These are phyloP conservation scores for Diplodia mutila DNA, from an alignment of 2,329 filamentous ascomycete species.

Conservation along the genomic window DNA sequence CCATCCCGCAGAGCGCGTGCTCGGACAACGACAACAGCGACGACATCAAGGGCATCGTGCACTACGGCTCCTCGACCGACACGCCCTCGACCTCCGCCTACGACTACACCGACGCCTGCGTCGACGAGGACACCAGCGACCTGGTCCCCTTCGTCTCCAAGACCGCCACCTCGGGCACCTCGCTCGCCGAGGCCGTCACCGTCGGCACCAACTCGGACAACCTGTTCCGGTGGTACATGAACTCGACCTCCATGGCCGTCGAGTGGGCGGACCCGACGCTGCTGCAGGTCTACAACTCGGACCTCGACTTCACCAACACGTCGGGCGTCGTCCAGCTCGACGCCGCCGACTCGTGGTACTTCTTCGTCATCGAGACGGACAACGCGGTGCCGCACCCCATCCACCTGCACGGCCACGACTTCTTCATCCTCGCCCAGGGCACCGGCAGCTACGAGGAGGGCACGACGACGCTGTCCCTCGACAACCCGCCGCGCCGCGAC, in stretches of 20 bases:
- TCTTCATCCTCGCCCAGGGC: constrained; percentile 42
- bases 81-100: constrained; percentile 9
- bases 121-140: constrained; percentile 28
- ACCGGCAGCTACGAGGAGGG: constrained; percentile 34
- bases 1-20: constrained; percentile 21
- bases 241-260: constrained; percentile 40
- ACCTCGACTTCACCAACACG: constrained; percentile 28
- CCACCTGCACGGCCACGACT: constrained; percentile 47
- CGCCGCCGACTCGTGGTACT: constrained; percentile 28
- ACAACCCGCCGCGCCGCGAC: constrained; percentile 46
- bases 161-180: constrained; percentile 4
- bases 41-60: constrained; percentile 25
- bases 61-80: constrained; percentile 19
- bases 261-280: constrained; percentile 45
- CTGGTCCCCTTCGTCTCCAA: constrained; percentile 45
- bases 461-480: constrained; percentile 37
- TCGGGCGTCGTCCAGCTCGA: constrained; percentile 42
- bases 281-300: constrained; percentile 39
- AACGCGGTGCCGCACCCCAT: constrained; percentile 46
- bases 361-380: constrained; percentile 24
- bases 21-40: constrained; percentile 25
- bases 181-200: constrained; percentile 15
- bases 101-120: constrained; percentile 22
- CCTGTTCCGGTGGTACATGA: constrained; percentile 47
- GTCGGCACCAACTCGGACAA: constrained; percentile 27